A percentile compares a stretch with the other conserved stretches of the same genome.
Evolutionary conservation across 305 asterid species (phyloP).

Genomic region (Fraxinus angustifolia): DNA sequence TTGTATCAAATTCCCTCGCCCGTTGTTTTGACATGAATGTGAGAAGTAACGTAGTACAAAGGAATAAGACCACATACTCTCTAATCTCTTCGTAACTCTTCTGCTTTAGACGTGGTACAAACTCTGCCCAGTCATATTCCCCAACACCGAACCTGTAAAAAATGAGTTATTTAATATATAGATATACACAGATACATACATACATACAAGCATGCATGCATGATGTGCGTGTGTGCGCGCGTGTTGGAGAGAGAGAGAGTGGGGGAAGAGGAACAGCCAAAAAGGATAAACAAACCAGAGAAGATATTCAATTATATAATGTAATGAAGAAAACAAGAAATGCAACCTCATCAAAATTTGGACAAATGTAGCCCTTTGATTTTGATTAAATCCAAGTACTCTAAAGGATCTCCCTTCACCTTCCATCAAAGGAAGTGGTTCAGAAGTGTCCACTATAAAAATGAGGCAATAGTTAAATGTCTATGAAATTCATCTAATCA

Average conservation of each 20-base stretch:
- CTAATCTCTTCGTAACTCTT: conserved; percentile 69
- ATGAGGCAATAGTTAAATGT: conserved; percentile 17
- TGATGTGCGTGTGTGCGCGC: background rate
- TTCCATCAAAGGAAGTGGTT: conserved; percentile 87
- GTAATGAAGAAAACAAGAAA: conserved; percentile 16
- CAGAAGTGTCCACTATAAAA: conserved; percentile 58
- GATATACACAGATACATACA: background rate
- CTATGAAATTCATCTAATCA: conserved; percentile 7
- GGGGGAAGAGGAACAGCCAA: background rate
- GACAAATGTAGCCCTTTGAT: conserved; percentile 79
- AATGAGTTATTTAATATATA: conserved; percentile 7
- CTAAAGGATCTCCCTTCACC: conserved; percentile 93
- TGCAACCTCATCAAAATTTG: conserved; percentile 87
- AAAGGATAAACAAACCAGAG: conserved; percentile 15
- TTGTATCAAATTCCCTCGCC: background rate
- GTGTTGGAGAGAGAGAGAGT: conserved; percentile 5
- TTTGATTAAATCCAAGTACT: conserved; percentile 86
- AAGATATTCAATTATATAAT: conserved; percentile 11
- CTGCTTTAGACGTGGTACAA: conserved; percentile 83
- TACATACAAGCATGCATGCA: background rate
- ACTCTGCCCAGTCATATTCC: conserved; percentile 85
- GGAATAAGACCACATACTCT: conserved; percentile 54
- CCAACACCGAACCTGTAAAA: conserved; percentile 75
- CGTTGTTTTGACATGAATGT: conserved; percentile 2
- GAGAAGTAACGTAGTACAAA: conserved; percentile 7